A percentile compares a stretch with the other conserved stretches of the same genome.
phyloP scores from a whole-genome alignment of 768 basidiomycete species.

The Lentinula lateritia region DNA sequence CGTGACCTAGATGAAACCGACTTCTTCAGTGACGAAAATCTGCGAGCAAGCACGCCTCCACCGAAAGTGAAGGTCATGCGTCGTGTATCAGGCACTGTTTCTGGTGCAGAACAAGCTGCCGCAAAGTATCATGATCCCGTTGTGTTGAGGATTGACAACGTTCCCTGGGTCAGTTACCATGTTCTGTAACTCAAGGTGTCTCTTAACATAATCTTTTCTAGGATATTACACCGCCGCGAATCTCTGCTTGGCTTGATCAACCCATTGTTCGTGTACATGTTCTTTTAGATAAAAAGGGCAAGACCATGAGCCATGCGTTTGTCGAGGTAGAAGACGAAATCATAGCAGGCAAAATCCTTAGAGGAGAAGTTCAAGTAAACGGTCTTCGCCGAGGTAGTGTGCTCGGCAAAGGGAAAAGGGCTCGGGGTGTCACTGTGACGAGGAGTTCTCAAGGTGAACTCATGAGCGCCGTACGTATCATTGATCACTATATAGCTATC shows the following conservation, averaged over 20 bases:
- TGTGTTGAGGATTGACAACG: slow-evolving; percentile 82
- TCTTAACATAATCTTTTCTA: slow-evolving; percentile 19
- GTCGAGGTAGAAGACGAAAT: slow-evolving; percentile 64
- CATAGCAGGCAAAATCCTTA: slow-evolving; percentile 60
- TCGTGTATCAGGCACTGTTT: neutral
- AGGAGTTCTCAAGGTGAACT: slow-evolving; percentile 75
- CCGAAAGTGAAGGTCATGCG: slow-evolving; percentile 1
- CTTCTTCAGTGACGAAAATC: slow-evolving; percentile 22
- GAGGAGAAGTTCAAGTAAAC: slow-evolving; percentile 33
- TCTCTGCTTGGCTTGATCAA: slow-evolving; percentile 63
- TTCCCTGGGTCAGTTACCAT: slow-evolving; percentile 68
- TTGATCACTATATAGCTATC: neutral
- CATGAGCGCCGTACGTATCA: slow-evolving; percentile 62
- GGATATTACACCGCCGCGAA: slow-evolving; percentile 81
- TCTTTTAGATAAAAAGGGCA: slow-evolving; percentile 74
- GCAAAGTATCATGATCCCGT: slow-evolving; percentile 33
- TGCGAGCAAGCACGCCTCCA: slow-evolving; percentile 40
- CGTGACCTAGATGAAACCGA: slow-evolving; percentile 33
- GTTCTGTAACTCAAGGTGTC: neutral
- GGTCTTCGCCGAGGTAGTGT: slow-evolving; percentile 41
- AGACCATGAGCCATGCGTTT: slow-evolving; percentile 81
- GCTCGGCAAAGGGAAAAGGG: slow-evolving; percentile 71
- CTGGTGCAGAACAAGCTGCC: slow-evolving; percentile 11
- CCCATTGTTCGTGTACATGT: slow-evolving; percentile 71
- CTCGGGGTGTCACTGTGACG: slow-evolving; percentile 81